Base-by-base conservation (phyloP, 106 monocot species). In the Dioscorea dumetorum region DNA sequence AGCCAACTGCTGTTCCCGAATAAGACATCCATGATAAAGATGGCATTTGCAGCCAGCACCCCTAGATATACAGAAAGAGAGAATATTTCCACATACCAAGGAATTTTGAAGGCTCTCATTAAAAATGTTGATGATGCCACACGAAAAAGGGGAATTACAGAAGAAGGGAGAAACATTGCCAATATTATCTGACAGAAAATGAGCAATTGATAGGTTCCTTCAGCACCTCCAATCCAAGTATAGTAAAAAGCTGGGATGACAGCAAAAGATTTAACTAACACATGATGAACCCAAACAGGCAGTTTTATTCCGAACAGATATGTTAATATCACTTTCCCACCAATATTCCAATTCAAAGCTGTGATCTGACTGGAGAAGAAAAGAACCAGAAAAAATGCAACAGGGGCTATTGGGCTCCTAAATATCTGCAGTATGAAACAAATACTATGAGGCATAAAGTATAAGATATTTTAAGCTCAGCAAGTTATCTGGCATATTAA, bases 61-160 rank as follows among this genome's bases (percentile, higher is more conserved):
- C 74, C 77, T 50, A 91, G 50, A 73, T 87, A 88, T 28, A 84
- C 69, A 63, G 86, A 48, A 31, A 95, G 73, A 70, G 86, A 77
- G 34, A 83, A 64, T 59, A 95, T 78, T 73, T 89, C 95, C 48
- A 84, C 65, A 72, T 78, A 78, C 85, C 79, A 87, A 60, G 86
- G 68, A 21, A 82, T 86, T 72, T 72, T 88, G 51, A 80, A 82
- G 33, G 73, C 10, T 51, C 83, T 83, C 95, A 95, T 95, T 58
- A 88, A 66, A 56, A 64, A 54, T 74, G 72, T 88, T 21, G 95
- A 95, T 62, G 95, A 91, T 63, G 91, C 91, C 68, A 95, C 86
- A 14, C 95, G 83, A 50, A 91, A 95, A 76, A 95, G 91, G 12
- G 95, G 95, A 64, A 95, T 88, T 12, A 84, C 85, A 72, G 95